Conservation (phyloP, 345 rosid genomes). For the Lepidium africanum region DNA sequence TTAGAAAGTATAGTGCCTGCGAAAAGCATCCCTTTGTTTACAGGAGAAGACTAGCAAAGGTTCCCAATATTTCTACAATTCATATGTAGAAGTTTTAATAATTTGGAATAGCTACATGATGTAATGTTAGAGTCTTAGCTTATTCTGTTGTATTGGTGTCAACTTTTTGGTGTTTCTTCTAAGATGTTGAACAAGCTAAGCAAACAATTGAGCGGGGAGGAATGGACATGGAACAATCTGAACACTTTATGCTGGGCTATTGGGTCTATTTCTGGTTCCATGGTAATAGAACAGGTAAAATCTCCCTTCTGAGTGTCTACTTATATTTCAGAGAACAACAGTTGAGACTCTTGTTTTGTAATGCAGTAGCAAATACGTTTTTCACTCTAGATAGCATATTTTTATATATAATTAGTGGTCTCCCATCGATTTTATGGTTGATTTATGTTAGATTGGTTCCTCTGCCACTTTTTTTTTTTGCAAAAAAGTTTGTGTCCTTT, state of each 20-base stretch:
- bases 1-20: not conserved
- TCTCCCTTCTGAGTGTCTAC: conserved; percentile 4
- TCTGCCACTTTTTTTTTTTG: not conserved
- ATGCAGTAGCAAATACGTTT: not conserved
- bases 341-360: not conserved
- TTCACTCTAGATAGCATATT: not conserved
- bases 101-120: not conserved
- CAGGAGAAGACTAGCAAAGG: not conserved
- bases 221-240: conserved; percentile 93
- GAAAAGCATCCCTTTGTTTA: not conserved
- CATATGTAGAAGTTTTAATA: not conserved
- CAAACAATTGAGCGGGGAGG: conserved; percentile 91
- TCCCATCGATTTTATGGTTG: not conserved
- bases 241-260: conserved; percentile 99
- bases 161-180: not conserved
- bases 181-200: conserved; percentile 94
- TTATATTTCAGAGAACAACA: not conserved
- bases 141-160: conserved; percentile 7
- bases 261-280: conserved; percentile 98
- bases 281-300: conserved; percentile 90
- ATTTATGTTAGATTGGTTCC: not conserved
- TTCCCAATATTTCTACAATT: not conserved
- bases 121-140: not conserved
- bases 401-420: no score
- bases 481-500: not conserved